Percentiles rank a stretch among this genome's conserved stretches.
Evolutionary conservation across 169 alveolate genomes (phyloP).

Genomic region (Plasmodium knowlesi): DNA sequence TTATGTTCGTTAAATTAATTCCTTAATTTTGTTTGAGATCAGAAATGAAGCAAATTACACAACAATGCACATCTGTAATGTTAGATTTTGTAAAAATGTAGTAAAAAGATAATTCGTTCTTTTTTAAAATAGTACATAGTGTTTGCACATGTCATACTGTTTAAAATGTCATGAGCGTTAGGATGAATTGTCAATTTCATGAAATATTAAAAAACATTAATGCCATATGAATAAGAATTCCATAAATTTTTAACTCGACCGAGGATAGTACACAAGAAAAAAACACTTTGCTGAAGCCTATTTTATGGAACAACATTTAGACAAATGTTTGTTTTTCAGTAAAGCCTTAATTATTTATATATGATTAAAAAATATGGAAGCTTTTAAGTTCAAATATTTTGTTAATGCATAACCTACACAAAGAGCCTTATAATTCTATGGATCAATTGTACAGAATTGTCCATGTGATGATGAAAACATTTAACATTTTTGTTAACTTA

Average conservation of each 20-base stretch:
- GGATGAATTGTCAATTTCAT: background rate
- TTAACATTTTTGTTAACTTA: background rate
- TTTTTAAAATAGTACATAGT: background rate
- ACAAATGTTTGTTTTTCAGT: background rate
- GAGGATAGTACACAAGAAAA: background rate
- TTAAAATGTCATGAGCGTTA: background rate
- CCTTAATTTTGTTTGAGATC: background rate
- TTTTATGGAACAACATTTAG: background rate
- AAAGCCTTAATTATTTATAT: background rate
- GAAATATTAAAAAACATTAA: background rate
- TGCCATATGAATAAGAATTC: background rate
- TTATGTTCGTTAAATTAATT: background rate
- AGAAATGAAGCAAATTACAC: background rate
- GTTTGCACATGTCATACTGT: background rate
- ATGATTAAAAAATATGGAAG: background rate
- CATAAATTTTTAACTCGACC: background rate
- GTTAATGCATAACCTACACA: background rate
- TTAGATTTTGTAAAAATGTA: background rate
- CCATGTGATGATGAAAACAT: background rate
- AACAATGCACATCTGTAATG: background rate
- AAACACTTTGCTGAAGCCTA: background rate
- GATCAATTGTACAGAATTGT: conserved; percentile 1
- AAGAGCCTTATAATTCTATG: background rate
- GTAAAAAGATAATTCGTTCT: background rate
- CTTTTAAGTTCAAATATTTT: background rate